Percentiles rank a stretch among this genome's conserved stretches.
phyloP scores from a whole-genome alignment of 176 grass and related monocot species.

The Chrysopogon serrulatus region DNA sequence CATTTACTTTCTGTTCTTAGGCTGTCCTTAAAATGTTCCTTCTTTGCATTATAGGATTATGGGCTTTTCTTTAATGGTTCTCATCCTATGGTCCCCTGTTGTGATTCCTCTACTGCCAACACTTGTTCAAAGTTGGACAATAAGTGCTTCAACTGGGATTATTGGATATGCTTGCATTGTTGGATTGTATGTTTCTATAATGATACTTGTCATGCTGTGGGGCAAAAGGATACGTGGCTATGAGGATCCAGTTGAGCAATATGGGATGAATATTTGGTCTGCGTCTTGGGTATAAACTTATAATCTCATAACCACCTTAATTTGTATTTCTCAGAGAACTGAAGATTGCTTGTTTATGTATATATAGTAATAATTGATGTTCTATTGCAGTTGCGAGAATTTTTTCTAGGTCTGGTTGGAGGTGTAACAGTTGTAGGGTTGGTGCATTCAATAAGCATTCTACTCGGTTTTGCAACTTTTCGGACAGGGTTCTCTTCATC shows the following conservation, averaged over 20 bases:
- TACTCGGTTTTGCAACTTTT: conserved; percentile 74
- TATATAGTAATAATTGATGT: conserved; percentile 17
- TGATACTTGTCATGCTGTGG: conserved; percentile 83
- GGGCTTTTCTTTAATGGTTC: conserved; percentile 78
- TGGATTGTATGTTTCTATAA: conserved; percentile 71
- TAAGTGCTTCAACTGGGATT: conserved; percentile 57
- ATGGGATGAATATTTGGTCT: conserved; percentile 74
- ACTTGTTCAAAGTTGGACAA: conserved; percentile 87
- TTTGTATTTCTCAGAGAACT: conserved; percentile 18
- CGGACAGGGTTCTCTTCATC: conserved; percentile 29
- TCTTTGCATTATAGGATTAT: conserved; percentile 53
- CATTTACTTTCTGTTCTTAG: neutral
- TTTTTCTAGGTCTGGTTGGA: conserved; percentile 74
- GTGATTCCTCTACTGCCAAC: conserved; percentile 80
- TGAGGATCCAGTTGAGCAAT: conserved; percentile 76
- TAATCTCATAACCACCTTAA: neutral
- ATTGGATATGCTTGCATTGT: conserved; percentile 69
- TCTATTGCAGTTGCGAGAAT: conserved; percentile 66
- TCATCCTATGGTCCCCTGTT: conserved; percentile 92
- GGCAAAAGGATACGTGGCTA: conserved; percentile 93
- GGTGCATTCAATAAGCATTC: conserved; percentile 68
- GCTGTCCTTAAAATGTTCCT: conserved; percentile 7
- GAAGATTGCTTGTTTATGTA: neutral
- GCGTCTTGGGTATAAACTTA: conserved; percentile 48
- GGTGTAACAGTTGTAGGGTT: conserved; percentile 64